Evolutionary conservation across 352 stramenopile genomes (phyloP), one percentile per base, ranked within the genome.

Genomic region (Phytophthora rubi): DNA sequence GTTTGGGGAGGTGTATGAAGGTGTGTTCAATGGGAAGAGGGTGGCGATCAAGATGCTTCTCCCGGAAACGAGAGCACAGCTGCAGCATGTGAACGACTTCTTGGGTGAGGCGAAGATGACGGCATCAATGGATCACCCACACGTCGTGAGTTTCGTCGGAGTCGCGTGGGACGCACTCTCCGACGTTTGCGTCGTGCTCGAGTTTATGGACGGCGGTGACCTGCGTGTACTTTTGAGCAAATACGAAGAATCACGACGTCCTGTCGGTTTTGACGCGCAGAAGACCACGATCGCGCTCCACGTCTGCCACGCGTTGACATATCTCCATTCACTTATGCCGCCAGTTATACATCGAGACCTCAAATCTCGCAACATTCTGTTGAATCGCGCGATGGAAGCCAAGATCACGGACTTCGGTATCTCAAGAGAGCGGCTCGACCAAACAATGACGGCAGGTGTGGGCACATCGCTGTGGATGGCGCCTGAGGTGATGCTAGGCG

Each of bases 381-480:
- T 89, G 15, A 75, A 53, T 55, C 15, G 30, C 13, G 58, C 62
- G 0, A 35, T 73, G 13, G 59, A 76, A 54, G 70, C 73, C 32
- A 79, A 80, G 63, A 21, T 79, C 4, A 73, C 60, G 6, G 71
- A 82, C 42, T 78, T 80, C 55, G 75, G 75, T 15, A 80, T 77
- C 21, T 72, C 71, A 1, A 60, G 65, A 21, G 54, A 76, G 18
- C 65, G 71, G 15, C 35, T 57, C 4, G 69, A 74, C 12, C 53
- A 67, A 48, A 79, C 70, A 1, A 79, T 83, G 76, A 81, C 72
- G 3, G 49, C 65, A 42, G 75, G 75, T 2, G 62, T 78, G 12
- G 70, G 73, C 6, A 79, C 70, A 7, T 69, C 55, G 39, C 51
- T 80, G 26, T 95, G 85, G 83, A 92, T 88, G 56, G 88, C 88